A percentile compares a stretch with the other conserved stretches of the same genome.
These are phyloP conservation scores for Ustilago curta DNA, from an alignment of 1,284 basidiomycete species.

Conservation along the genomic window DNA sequence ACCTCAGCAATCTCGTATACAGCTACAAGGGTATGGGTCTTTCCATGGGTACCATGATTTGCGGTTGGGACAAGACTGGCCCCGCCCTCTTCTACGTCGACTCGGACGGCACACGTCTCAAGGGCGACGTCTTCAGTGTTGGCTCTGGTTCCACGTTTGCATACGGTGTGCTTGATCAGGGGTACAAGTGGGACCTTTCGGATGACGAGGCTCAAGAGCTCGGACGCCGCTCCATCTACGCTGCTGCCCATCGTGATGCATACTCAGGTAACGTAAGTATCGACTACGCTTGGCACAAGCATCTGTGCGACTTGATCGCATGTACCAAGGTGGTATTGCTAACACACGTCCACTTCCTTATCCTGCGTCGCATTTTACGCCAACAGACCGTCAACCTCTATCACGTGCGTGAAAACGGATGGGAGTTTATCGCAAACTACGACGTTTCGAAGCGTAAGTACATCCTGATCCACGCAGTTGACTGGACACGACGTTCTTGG, in stretches of 20 bases:
- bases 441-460: constrained; percentile 61
- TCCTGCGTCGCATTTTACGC: neutral
- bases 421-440: constrained; percentile 68
- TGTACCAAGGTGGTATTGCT: no score
- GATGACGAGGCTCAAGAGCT: constrained; percentile 96
- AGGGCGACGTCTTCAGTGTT: constrained; percentile 96
- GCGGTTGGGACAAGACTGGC: constrained; percentile 99
- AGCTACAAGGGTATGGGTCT: constrained; percentile 99
- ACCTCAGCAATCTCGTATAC: constrained; percentile 96
- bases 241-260: constrained; percentile 92
- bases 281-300: neutral
- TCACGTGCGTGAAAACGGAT: constrained; percentile 93
- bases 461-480: no score
- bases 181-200: constrained; percentile 91
- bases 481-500: no score
- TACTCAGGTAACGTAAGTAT: constrained; percentile 79
- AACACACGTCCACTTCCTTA: no score
- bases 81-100: constrained; percentile 99
- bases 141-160: constrained; percentile 98
- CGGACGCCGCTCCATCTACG: constrained; percentile 92
- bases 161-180: constrained; percentile 97
- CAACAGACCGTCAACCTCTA: constrained; percentile 85
- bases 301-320: no score
- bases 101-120: constrained; percentile 93
- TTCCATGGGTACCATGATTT: constrained; percentile 99